Evolutionary conservation across 768 basidiomycete genomes (phyloP), one percentile per base, ranked within the genome.

Genomic region (Rhodotorula paludigena): DNA sequence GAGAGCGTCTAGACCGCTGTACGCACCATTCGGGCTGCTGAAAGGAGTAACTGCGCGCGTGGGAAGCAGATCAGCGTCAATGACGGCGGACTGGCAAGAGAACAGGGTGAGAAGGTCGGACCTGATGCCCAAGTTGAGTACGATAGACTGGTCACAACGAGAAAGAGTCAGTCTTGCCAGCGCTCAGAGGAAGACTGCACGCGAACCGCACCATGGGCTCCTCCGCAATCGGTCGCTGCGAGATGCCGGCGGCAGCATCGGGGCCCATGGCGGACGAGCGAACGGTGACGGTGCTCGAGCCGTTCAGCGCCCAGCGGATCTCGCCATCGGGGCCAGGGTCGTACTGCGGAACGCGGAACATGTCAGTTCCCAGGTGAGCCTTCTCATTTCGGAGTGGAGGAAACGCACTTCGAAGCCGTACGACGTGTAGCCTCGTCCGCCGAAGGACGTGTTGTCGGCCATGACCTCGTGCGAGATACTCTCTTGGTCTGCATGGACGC

Each of bases 151-250:
- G 2, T 3, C 25, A 5, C 23, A 32, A 25, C 15, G 33, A 33
- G 11, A 35, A 25, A 3, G 5, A 1, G 41, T 44, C 41, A 57
- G 56, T n/a, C n/a, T n/a, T n/a, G n/a, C n/a, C 10, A 20, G 14
- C 12, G 23, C 16, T 20, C 42, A 11, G 23, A n/a, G n/a, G 30
- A 47, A 9, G 20, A n/a, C n/a, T n/a, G n/a, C n/a, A 45, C 93
- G 71, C 72, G 45, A 93, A 85, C 61, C 92, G 81, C 76, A 86
- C 89, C 92, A 97, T 87, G 2, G 96, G 94, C 77, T 99, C 94
- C 76, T 93, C 90, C 5, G 90, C 81, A 59, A 85, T 85, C 18
- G 92, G 74, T 35, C 93, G 82, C 73, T 83, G 80, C 42, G 83
- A 81, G 57, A 98, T 81, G 58, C 85, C 65, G 0, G 84, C 80